These are phyloP conservation scores for Chaetomium strumarium DNA, from an alignment of 2,329 filamentous ascomycete genomes.

Conservation along the genomic window DNA sequence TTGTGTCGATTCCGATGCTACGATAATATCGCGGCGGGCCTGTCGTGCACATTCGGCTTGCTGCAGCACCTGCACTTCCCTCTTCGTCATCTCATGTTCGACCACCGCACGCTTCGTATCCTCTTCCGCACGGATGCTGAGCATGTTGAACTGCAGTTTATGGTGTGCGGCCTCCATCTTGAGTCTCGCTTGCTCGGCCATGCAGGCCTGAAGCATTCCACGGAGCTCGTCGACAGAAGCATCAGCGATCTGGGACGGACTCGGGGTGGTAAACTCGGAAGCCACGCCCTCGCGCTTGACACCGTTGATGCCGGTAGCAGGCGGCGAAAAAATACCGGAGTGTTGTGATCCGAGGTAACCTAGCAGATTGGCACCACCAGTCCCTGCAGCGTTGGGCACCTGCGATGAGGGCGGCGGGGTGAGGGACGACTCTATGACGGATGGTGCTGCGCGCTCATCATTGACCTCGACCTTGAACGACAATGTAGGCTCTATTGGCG, in stretches of 20 bases:
- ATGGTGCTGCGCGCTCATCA: conserved; percentile 39
- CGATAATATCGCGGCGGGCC: conserved; percentile 48
- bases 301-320: conserved; percentile 40
- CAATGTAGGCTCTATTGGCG: conserved; percentile 43
- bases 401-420: conserved; percentile 55
- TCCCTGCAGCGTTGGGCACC: conserved; percentile 31
- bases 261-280: conserved; percentile 43
- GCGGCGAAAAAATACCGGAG: conserved; percentile 48
- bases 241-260: conserved; percentile 44
- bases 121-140: conserved; percentile 77
- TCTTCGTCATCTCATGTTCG: conserved; percentile 84
- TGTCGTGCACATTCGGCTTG: conserved; percentile 64
- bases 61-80: conserved; percentile 80
- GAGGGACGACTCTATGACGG: conserved; percentile 51
- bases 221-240: conserved; percentile 52
- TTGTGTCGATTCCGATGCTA: conserved; percentile 47
- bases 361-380: conserved; percentile 25
- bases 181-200: conserved; percentile 52
- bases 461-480: conserved; percentile 48
- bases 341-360: conserved; percentile 39
- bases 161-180: conserved; percentile 85
- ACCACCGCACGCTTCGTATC: conserved; percentile 81
- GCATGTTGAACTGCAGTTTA: conserved; percentile 81
- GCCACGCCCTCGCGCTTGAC: conserved; percentile 27
- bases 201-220: conserved; percentile 47